Conservation (phyloP, 768 basidiomycete genomes). For the Kwoniella mangroviensis region DNA sequence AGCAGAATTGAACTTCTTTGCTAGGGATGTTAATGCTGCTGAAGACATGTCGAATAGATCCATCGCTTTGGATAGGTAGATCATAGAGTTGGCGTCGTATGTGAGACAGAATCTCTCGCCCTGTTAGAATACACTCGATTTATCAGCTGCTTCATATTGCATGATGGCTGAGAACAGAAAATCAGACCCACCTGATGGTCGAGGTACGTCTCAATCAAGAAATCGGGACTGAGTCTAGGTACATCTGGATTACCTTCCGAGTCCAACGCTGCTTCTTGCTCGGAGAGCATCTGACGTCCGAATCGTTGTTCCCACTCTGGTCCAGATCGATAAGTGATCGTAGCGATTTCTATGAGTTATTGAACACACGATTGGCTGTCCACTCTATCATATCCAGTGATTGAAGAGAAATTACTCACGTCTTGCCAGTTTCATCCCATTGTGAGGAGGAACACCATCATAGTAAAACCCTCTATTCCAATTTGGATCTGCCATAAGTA, state of each 20-base stretch:
- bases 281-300: conserved; percentile 65
- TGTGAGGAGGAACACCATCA: conserved; percentile 90
- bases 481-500: conserved; percentile 98
- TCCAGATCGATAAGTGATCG: conserved; percentile 97
- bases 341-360: conserved; percentile 80
- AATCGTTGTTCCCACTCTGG: conserved; percentile 99
- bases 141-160: neutral
- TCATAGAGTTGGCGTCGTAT: conserved; percentile 98
- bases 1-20: conserved; percentile 53
- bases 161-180: too few species aligned
- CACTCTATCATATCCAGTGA: too few species aligned
- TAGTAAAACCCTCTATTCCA: conserved; percentile 99
- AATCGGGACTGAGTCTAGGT: conserved; percentile 92
- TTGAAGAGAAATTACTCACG: conserved; percentile 64
- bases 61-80: conserved; percentile 99
- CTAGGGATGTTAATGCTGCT: conserved; percentile 72
- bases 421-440: conserved; percentile 96
- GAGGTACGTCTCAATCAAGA: conserved; percentile 97
- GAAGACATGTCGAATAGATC: conserved; percentile 95
- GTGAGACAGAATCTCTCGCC: conserved; percentile 97
- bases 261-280: conserved; percentile 39
- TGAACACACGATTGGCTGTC: neutral
- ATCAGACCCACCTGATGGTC: conserved; percentile 80
- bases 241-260: conserved; percentile 45
- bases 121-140: conserved; percentile 55